A percentile compares a stretch with the other conserved stretches of the same genome.
Conservation (phyloP, 2,329 filamentous ascomycete genomes). For the Trematosphaeria pertusa region DNA sequence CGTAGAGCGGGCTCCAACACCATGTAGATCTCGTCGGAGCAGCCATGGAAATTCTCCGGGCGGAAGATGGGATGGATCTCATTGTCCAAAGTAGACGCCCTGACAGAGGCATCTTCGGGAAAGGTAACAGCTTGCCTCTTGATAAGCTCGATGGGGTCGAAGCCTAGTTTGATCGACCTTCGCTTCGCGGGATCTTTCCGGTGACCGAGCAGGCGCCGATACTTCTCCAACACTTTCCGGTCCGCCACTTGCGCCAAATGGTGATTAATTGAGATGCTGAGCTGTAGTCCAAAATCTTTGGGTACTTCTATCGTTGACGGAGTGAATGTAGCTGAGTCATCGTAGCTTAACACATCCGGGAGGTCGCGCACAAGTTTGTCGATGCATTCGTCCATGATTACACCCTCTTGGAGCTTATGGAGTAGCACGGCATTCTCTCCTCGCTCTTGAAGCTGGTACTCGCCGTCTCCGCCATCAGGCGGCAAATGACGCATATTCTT, state of each 20-base stretch:
- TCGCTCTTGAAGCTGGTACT: slow-evolving; percentile 26
- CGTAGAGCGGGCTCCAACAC: slow-evolving; percentile 47
- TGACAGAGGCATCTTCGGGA: slow-evolving; percentile 23
- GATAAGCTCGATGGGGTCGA: slow-evolving; percentile 49
- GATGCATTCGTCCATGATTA: slow-evolving; percentile 46
- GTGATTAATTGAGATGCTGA: slow-evolving; percentile 49
- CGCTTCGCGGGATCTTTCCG: slow-evolving; percentile 40
- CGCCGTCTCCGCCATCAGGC: slow-evolving; percentile 33
- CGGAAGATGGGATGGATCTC: slow-evolving; percentile 47
- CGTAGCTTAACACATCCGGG: slow-evolving; percentile 44
- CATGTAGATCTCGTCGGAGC: slow-evolving; percentile 47
- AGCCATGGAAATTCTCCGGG: slow-evolving; percentile 48
- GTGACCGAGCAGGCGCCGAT: slow-evolving; percentile 45
- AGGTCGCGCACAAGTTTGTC: slow-evolving; percentile 45
- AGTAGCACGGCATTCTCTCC: slow-evolving; percentile 39
- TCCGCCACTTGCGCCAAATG: slow-evolving; percentile 48
- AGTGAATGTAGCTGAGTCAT: slow-evolving; percentile 42
- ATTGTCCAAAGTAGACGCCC: slow-evolving; percentile 41
- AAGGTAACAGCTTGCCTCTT: slow-evolving; percentile 48
- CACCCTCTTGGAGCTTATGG: slow-evolving; percentile 45
- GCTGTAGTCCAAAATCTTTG: slow-evolving; percentile 45
- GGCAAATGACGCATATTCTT: slow-evolving; percentile 41
- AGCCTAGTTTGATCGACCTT: slow-evolving; percentile 43
- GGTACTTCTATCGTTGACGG: slow-evolving; percentile 49
- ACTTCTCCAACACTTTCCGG: slow-evolving; percentile 46